Conservation (phyloP, 352 stramenopile genomes). For the Globisporangium polare region DNA sequence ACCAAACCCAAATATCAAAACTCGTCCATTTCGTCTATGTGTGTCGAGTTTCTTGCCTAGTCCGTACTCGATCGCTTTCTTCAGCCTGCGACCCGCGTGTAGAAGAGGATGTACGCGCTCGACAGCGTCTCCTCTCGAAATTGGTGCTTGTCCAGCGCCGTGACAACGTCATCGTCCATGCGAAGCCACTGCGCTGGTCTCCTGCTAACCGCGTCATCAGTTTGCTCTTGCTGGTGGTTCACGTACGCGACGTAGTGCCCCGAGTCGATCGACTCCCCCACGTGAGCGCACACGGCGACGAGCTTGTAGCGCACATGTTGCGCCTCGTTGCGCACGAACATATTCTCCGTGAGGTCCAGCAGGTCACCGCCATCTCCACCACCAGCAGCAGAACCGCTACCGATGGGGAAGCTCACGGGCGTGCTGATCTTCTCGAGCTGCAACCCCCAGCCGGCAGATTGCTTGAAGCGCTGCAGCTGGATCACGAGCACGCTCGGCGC, state of each 20-base stretch:
- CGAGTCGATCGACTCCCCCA: constrained; percentile 52
- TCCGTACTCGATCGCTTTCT: neutral
- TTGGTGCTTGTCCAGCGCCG: constrained; percentile 34
- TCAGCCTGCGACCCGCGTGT: constrained; percentile 26
- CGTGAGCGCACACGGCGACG: constrained; percentile 67
- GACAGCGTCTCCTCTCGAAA: constrained; percentile 49
- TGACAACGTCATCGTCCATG: constrained; percentile 69
- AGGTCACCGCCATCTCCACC: constrained; percentile 13
- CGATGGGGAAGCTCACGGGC: constrained; percentile 48
- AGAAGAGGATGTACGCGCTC: constrained; percentile 78
- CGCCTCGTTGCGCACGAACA: constrained; percentile 53
- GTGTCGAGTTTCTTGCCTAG: neutral
- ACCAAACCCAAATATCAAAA: constrained; percentile 2
- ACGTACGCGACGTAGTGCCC: constrained; percentile 81
- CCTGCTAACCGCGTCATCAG: neutral
- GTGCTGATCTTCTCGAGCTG: constrained; percentile 51
- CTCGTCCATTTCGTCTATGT: constrained; percentile 4
- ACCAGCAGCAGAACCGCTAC: constrained; percentile 4
- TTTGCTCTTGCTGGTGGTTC: constrained; percentile 6
- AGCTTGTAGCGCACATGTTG: constrained; percentile 48
- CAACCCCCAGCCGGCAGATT: constrained; percentile 23
- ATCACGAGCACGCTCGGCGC: constrained; percentile 50
- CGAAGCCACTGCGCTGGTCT: constrained; percentile 41
- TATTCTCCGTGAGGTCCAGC: constrained; percentile 61
- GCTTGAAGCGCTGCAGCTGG: constrained; percentile 70